phyloP scores from a whole-genome alignment of 768 basidiomycete genomes.

The Sutorius australiensis region DNA sequence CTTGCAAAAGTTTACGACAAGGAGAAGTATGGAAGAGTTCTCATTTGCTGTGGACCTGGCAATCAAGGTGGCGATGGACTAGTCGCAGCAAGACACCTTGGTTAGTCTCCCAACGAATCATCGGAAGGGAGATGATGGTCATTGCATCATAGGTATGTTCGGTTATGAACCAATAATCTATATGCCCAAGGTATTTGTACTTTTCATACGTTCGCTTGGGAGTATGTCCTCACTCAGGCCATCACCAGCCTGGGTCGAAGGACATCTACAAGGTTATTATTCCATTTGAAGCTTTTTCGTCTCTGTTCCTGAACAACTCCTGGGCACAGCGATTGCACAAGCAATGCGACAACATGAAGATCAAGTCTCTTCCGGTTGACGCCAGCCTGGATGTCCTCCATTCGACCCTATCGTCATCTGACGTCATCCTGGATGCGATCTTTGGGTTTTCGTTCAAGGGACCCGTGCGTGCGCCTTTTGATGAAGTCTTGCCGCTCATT shows the following conservation, averaged over 20 bases:
- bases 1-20: conserved; percentile 73
- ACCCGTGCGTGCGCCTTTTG: conserved; percentile 87
- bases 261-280: conserved; percentile 78
- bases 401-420: conserved; percentile 52
- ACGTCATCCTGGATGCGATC: conserved; percentile 91
- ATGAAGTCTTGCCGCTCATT: conserved; percentile 65
- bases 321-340: conserved; percentile 62
- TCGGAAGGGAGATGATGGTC: not conserved
- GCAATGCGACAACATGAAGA: conserved; percentile 88
- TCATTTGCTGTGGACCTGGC: conserved; percentile 97
- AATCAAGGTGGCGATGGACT: conserved; percentile 98
- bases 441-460: conserved; percentile 98
- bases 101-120: conserved; percentile 36
- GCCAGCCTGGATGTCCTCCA: conserved; percentile 44
- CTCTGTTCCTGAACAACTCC: not conserved
- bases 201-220: not conserved
- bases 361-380: conserved; percentile 60
- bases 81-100: conserved; percentile 92
- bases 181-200: conserved; percentile 75
- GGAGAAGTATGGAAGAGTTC: conserved; percentile 65
- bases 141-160: conserved; percentile 66
- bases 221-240: not conserved
- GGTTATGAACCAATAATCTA: conserved; percentile 87
- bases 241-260: conserved; percentile 77
- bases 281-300: not conserved